phyloP scores from a whole-genome alignment of 495 filamentous ascomycete genomes.

The Annulohypoxylon nitens region DNA sequence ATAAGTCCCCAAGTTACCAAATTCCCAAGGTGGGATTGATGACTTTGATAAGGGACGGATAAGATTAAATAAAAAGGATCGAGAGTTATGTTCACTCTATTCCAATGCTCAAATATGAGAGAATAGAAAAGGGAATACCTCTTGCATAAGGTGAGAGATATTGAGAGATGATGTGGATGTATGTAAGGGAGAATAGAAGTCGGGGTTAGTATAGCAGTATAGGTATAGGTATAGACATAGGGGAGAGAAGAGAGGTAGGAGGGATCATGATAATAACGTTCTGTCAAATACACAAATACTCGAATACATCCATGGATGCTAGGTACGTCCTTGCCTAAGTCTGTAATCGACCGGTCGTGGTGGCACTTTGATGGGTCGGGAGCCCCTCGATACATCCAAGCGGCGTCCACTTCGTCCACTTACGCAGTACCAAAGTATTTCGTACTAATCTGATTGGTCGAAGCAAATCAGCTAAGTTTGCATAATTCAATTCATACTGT shows the following conservation, averaged over 20 bases:
- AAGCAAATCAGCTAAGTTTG: slow-evolving; percentile 18
- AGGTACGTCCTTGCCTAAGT: slow-evolving; percentile 6
- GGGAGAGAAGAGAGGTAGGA: slow-evolving; percentile 27
- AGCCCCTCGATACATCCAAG: slow-evolving; percentile 47
- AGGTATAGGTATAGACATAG: background rate
- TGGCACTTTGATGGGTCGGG: slow-evolving; percentile 43
- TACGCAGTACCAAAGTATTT: slow-evolving; percentile 34
- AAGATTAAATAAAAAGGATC: slow-evolving; percentile 3
- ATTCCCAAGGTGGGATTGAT: background rate
- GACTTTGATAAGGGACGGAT: slow-evolving; percentile 13
- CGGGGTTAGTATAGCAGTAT: background rate
- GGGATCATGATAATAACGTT: slow-evolving; percentile 35
- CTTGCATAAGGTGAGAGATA: slow-evolving; percentile 23
- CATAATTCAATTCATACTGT: slow-evolving; percentile 42
- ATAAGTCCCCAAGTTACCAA: background rate
- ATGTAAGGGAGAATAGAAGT: slow-evolving; percentile 31
- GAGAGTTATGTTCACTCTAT: slow-evolving; percentile 17
- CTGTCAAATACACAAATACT: slow-evolving; percentile 24
- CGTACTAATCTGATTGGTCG: slow-evolving; percentile 22
- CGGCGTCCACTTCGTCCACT: slow-evolving; percentile 33
- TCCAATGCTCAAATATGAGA: slow-evolving; percentile 9
- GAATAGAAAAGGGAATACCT: slow-evolving; percentile 8
- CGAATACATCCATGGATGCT: background rate
- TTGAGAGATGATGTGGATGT: slow-evolving; percentile 11
- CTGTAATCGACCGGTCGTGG: slow-evolving; percentile 40